Conservation (phyloP, 805 yeast genomes). For the Suhomyces sp. region DNA sequence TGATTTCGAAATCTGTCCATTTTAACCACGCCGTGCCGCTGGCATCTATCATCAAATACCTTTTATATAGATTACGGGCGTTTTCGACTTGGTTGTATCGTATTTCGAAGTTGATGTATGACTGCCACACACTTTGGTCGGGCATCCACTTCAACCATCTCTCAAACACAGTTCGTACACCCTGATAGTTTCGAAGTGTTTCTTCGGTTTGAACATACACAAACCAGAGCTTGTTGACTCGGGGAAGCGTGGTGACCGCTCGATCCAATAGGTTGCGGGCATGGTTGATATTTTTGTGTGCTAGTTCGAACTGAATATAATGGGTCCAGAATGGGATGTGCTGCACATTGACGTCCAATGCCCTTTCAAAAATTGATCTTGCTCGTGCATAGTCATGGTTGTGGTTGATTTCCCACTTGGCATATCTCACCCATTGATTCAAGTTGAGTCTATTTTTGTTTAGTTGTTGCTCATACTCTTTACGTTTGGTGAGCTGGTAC, state of each 20-base stretch:
- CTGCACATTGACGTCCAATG: conserved; percentile 69
- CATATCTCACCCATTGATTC: conserved; percentile 91
- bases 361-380: conserved; percentile 84
- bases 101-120: conserved; percentile 69
- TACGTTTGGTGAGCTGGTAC: conserved; percentile 70
- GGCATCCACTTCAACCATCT: conserved; percentile 86
- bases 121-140: conserved; percentile 61
- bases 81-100: conserved; percentile 57
- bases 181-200: conserved; percentile 58
- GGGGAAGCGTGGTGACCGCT: conserved; percentile 69
- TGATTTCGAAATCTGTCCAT: conserved; percentile 74
- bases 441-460: conserved; percentile 77
- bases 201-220: conserved; percentile 82
- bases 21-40: conserved; percentile 59
- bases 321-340: conserved; percentile 84
- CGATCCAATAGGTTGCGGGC: conserved; percentile 84
- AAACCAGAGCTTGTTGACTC: conserved; percentile 84
- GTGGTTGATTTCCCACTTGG: conserved; percentile 73
- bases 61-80: conserved; percentile 56
- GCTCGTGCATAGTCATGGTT: conserved; percentile 79
- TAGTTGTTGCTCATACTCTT: conserved; percentile 83
- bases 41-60: conserved; percentile 48
- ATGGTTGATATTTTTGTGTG: conserved; percentile 72
- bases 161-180: conserved; percentile 64
- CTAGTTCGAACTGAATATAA: conserved; percentile 76